Evolutionary conservation across 352 stramenopile species (phyloP).

Genomic region (Chrysophaeum taylorii): DNA sequence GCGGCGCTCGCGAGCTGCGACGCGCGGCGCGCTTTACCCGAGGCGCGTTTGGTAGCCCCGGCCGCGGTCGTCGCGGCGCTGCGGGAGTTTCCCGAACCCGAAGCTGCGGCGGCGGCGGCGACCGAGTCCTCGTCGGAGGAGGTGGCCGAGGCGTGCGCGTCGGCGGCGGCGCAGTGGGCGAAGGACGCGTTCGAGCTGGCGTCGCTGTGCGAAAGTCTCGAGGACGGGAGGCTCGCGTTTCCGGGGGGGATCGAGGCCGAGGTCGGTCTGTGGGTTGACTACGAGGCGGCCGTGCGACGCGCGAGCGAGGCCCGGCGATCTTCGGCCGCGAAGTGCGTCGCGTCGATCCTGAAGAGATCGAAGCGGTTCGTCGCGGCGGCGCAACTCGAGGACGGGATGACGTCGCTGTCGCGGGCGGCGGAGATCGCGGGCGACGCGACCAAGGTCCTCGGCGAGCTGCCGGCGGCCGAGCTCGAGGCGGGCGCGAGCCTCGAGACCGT

Average conservation of each 20-base stretch:
- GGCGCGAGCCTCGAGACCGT: too few relatives aligned
- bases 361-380: constrained; percentile 8
- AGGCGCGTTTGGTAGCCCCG: background rate
- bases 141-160: background rate
- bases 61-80: background rate
- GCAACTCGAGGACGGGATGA: constrained; percentile 7
- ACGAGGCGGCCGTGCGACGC: background rate
- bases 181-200: background rate
- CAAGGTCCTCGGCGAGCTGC: background rate
- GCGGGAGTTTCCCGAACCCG: background rate
- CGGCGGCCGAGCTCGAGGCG: background rate
- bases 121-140: background rate
- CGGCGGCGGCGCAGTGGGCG: background rate
- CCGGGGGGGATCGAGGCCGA: background rate
- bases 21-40: too few relatives aligned
- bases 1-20: background rate
- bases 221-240: background rate
- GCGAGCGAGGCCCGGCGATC: background rate
- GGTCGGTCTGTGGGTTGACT: background rate
- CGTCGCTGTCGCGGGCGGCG: background rate
- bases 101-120: background rate
- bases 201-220: background rate
- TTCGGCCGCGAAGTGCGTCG: background rate
- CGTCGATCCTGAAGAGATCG: background rate
- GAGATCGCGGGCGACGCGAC: background rate